phyloP scores from a whole-genome alignment of 176 grass and related monocot genomes.

The Raddia guianensis region DNA sequence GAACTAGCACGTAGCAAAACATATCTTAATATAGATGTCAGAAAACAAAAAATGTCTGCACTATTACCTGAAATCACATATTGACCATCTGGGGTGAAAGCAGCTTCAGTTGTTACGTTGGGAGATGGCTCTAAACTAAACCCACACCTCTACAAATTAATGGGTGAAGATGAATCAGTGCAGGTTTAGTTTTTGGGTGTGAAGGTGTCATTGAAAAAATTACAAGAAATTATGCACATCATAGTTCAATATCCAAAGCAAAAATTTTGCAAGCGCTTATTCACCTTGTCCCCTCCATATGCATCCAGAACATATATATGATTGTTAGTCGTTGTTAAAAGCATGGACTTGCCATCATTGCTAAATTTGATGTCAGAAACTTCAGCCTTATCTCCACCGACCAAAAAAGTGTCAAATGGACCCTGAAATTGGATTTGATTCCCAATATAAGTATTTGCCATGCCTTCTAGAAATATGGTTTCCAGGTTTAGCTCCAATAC shows the following conservation, averaged over 20 bases:
- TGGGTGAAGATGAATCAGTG: conserved; percentile 19
- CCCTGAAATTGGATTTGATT: conserved; percentile 59
- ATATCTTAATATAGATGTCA: conserved; percentile 17
- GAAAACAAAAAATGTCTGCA: neutral
- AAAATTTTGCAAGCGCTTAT: conserved; percentile 6
- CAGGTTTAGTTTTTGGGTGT: conserved; percentile 7
- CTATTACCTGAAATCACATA: conserved; percentile 88
- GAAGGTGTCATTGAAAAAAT: conserved; percentile 3
- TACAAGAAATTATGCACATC: conserved; percentile 18
- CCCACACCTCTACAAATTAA: conserved; percentile 75
- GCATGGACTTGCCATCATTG: conserved; percentile 96
- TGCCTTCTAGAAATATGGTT: neutral
- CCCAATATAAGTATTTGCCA: conserved; percentile 25
- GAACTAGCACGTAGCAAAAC: conserved; percentile 19
- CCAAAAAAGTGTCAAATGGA: conserved; percentile 95
- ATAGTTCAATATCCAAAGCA: conserved; percentile 11
- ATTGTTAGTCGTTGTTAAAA: conserved; percentile 96
- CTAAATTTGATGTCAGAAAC: conserved; percentile 99
- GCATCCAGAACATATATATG: conserved; percentile 99
- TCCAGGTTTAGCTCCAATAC: conserved; percentile 22
- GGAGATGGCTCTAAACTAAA: conserved; percentile 97
- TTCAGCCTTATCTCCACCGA: conserved; percentile 94
- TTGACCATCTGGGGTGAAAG: conserved; percentile 96
- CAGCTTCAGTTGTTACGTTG: conserved; percentile 78
- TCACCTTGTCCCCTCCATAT: conserved; percentile 92